Evolutionary conservation across 768 basidiomycete genomes (phyloP).

Genomic region (Hirschioporus abietinus): DNA sequence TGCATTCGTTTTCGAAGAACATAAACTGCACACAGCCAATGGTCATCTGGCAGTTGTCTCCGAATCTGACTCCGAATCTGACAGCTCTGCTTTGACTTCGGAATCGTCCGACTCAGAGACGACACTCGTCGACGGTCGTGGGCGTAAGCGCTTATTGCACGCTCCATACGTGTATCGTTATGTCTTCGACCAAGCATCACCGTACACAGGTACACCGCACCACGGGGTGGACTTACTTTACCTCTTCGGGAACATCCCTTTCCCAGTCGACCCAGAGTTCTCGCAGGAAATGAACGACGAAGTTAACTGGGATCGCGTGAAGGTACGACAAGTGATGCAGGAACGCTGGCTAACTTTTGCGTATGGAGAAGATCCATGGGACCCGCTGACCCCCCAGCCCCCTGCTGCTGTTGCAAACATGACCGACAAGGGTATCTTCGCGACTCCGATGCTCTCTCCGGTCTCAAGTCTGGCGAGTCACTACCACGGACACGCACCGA

Average conservation of each 20-base stretch:
- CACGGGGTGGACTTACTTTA: constrained; percentile 72
- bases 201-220: constrained; percentile 57
- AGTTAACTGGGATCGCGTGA: constrained; percentile 24
- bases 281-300: constrained; percentile 32
- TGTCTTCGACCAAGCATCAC: constrained; percentile 78
- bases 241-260: constrained; percentile 70
- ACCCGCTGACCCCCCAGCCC: constrained; percentile 8
- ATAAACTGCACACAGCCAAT: neutral
- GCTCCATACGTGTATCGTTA: constrained; percentile 72
- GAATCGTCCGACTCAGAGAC: neutral
- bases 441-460: neutral
- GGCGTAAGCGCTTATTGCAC: constrained; percentile 32
- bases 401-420: neutral
- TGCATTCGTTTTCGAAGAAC: neutral
- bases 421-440: neutral
- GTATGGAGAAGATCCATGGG: constrained; percentile 69
- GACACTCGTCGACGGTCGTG: constrained; percentile 15
- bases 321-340: constrained; percentile 66
- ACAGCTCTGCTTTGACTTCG: neutral
- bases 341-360: constrained; percentile 73
- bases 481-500: neutral
- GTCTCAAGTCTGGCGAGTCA: neutral
- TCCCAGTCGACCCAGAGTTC: constrained; percentile 32
- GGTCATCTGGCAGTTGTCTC: neutral
- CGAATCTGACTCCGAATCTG: constrained; percentile 1